Evolutionary conservation across 768 basidiomycete genomes (phyloP), one percentile per base, ranked within the genome.

Genomic region (Suillus fuscotomentosus): DNA sequence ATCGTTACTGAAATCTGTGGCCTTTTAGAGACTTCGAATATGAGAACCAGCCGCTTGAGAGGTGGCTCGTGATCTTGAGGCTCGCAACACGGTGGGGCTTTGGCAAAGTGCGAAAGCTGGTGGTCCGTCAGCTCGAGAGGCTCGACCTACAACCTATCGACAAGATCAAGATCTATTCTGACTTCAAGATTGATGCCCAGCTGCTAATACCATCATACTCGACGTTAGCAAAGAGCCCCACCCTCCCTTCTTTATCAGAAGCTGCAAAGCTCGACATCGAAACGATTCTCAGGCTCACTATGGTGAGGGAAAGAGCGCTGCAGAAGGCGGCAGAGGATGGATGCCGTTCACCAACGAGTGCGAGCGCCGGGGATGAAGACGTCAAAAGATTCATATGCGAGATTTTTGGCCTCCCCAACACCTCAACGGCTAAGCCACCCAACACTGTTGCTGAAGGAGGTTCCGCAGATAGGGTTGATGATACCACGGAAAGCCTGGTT

Each of bases 71-170:
- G 0, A 84, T 92, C 51, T 73, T 91, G 0, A 71, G 69, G 1
- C 83, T 91, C 0, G 78, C 88, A 0, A 76, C 83, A 11, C 70
- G 76, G 3, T 92, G 88, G 88, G 51, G 69, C 0, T 90, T 91
- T 65, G 66, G 65, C 0, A 81, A 85, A 55, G 82, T 88, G 7
- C 81, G 77, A 41, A 69, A 64, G 59, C 85, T 79, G 0, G 86
- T 87, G 0, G 73, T 88, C 0, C 82, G 85, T 1, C 84, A 89
- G 61, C 77, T 90, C 0, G 83, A 86, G 60, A 78, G 79, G 65
- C 73, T 83, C 10, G 39, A 73, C 0, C 78, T 89, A 42, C 72
- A 76, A 0, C 79, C 82, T 1, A 78, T 89, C 0, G 80, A 85
- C 7, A 85, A 86, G 24, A 84, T 91, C 53, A 73, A 78, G 5